Base-by-base conservation (phyloP, 192 early-diverging fungal genomes). In the Gigaspora rosea region DNA sequence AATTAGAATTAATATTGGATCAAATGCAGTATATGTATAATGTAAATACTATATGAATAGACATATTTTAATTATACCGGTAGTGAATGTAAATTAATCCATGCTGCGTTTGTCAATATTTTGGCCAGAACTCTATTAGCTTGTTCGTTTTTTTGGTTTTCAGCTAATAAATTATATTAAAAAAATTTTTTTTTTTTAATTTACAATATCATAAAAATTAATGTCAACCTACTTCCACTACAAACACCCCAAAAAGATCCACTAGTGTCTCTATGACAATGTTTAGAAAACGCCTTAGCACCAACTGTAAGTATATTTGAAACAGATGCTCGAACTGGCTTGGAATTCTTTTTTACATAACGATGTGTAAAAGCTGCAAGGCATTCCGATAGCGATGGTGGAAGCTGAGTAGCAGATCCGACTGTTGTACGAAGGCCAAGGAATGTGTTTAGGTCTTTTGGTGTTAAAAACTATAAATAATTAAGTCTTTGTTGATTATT, bases 31-130 rank as follows among this genome's bases (percentile, higher is more conserved):
- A 27, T 27, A 27, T 27, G 27, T 27, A 27, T 27, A 27, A 27
- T 27, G 27, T 27, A 27, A 27, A 27, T 27, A 27, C 27, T 10
- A 64, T 35, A 41, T 2, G 16, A 12, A 41, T 1, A 65, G 18
- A 18, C 16, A 2, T 65, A 58, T 18, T 36, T 41, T 6, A 18
- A 36, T 50, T 66, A 47, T 67, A 80, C 79, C 66, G 74, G 73
- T 6, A 80, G 47, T 58, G 73, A 75, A 75, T 80, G 79, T 15
- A 80, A 50, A 70, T 80, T 80, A 32, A 80, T 76, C 79, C 79
- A 80, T 27, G 75, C 73, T 8, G 67, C 79, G 47, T 74, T 41
- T 8, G 46, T 57, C 47, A 80, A 20, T 35, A 80, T 80, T 47
- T 76, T 75, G 22, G 75, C 35, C 41, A 80, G 62, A 12, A 69